Conservation (phyloP, 176 grass and related monocot species). For the Bothriochloa decipiens region DNA sequence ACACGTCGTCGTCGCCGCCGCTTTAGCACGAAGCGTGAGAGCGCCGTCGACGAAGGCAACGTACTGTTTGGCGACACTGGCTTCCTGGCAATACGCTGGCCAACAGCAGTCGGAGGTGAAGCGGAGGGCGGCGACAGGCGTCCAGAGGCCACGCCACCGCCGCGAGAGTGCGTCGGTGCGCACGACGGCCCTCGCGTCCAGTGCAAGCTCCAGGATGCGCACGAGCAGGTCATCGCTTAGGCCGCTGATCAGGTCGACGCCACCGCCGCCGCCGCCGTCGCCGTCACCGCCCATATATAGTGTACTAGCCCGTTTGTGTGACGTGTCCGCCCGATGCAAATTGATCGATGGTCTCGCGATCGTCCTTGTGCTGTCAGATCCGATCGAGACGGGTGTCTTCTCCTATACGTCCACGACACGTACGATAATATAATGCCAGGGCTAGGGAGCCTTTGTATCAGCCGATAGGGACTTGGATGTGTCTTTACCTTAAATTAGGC, state of each 20-base stretch:
- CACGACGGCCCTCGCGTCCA: neutral
- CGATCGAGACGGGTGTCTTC: too few relatives aligned
- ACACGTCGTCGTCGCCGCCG: neutral
- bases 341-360: too few relatives aligned
- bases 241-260: neutral
- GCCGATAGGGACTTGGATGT: too few relatives aligned
- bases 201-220: neutral
- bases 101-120: neutral
- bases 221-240: neutral
- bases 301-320: too few relatives aligned
- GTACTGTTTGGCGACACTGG: neutral
- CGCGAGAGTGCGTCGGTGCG: neutral
- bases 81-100: neutral
- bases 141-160: neutral
- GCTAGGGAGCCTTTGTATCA: too few relatives aligned
- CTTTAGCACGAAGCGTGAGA: neutral
- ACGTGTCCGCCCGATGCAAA: too few relatives aligned
- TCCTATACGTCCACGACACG: too few relatives aligned
- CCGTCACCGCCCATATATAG: too few relatives aligned
- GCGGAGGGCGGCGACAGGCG: neutral
- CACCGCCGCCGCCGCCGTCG: too few relatives aligned
- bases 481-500: too few relatives aligned
- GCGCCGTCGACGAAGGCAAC: neutral
- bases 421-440: too few relatives aligned
- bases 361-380: too few relatives aligned